phyloP scores from a whole-genome alignment of 2,329 filamentous ascomycete species.

The Lecanicillium sp. region DNA sequence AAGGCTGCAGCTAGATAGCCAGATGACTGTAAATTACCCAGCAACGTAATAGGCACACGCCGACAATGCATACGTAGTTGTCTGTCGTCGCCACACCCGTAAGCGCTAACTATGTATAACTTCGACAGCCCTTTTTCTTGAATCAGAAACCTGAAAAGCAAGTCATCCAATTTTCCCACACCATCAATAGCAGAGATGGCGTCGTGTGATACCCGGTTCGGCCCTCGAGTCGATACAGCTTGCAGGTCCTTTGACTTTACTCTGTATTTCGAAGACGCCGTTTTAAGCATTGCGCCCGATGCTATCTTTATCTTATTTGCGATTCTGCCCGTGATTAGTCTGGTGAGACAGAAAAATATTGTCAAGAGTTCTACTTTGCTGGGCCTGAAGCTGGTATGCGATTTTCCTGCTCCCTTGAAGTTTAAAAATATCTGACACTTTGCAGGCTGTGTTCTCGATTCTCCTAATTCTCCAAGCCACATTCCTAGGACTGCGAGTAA shows the following conservation, averaged over 20 bases:
- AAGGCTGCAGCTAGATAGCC: too few relatives aligned
- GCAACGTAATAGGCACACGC: too few relatives aligned
- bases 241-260: slow-evolving; percentile 12
- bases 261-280: slow-evolving; percentile 4
- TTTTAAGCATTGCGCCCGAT: neutral
- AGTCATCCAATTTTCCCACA: too few relatives aligned
- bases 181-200: neutral
- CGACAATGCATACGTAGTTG: too few relatives aligned
- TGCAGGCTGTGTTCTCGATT: neutral
- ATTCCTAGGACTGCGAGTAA: slow-evolving; percentile 1
- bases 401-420: neutral
- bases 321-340: neutral
- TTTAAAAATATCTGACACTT: neutral
- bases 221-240: slow-evolving; percentile 4
- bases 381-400: neutral
- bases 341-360: neutral
- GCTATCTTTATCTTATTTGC: neutral
- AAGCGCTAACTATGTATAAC: too few relatives aligned
- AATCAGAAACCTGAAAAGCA: too few relatives aligned
- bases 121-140: too few relatives aligned
- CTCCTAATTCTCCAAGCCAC: neutral
- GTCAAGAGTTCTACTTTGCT: neutral
- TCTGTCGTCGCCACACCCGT: too few relatives aligned
- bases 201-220: slow-evolving; percentile 6
- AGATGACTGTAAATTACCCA: too few relatives aligned